Conservation (phyloP, 2,329 filamentous ascomycete species). For the Hirsutella thompsonii region DNA sequence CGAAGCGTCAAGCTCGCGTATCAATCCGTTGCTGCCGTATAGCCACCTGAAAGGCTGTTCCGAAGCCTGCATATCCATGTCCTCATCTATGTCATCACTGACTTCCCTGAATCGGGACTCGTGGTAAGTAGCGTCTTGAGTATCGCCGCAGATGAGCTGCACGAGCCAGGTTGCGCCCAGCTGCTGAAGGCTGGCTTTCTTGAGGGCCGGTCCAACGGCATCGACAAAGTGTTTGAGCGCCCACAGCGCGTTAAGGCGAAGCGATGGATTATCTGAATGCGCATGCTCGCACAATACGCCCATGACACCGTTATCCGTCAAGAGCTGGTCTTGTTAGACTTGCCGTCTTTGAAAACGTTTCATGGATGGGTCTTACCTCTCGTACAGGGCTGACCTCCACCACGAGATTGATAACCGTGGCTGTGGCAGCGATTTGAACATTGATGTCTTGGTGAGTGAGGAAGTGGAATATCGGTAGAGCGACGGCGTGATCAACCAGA, state of each 20-base stretch:
- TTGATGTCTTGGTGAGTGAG: constrained; percentile 63
- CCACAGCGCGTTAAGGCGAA: constrained; percentile 83
- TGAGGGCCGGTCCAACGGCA: constrained; percentile 56
- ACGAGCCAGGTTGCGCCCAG: constrained; percentile 71
- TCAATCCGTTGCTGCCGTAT: constrained; percentile 16
- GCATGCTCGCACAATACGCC: constrained; percentile 73
- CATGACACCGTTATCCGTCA: constrained; percentile 63
- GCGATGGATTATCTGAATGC: constrained; percentile 62
- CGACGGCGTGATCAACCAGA: constrained; percentile 74
- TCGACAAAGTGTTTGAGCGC: constrained; percentile 83
- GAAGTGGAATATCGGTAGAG: constrained; percentile 62
- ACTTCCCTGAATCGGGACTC: constrained; percentile 17
- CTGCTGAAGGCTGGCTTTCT: constrained; percentile 65
- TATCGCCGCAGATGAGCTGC: constrained; percentile 57
- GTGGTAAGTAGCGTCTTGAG: constrained; percentile 37
- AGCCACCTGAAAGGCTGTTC: constrained; percentile 29
- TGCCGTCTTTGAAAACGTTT: too few relatives aligned
- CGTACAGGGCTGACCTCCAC: constrained; percentile 86
- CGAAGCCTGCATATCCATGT: constrained; percentile 41
- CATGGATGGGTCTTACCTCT: constrained; percentile 43
- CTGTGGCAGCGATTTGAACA: constrained; percentile 76
- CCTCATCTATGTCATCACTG: constrained; percentile 38
- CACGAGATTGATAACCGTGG: constrained; percentile 73
- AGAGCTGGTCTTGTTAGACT: constrained; percentile 39
- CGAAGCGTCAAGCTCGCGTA: constrained; percentile 20